phyloP scores from a whole-genome alignment of 495 filamentous ascomycete species.

The Astrothelium subdiscretum region DNA sequence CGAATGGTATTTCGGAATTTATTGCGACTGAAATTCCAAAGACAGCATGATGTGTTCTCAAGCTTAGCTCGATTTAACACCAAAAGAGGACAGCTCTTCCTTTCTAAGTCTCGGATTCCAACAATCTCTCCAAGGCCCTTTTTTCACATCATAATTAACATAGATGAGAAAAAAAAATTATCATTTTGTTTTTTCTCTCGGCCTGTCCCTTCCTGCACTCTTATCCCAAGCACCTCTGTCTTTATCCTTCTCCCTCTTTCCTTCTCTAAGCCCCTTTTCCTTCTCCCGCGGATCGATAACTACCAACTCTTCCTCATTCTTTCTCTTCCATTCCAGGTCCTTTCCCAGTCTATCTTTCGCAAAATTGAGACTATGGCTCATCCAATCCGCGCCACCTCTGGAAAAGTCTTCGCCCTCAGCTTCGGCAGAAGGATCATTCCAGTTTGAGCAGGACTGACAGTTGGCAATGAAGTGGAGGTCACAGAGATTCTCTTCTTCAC shows the following conservation, averaged over 20 bases:
- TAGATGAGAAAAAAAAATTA: no score
- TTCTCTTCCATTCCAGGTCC: conserved; percentile 78
- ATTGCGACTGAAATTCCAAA: no score
- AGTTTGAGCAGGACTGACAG: conserved; percentile 79
- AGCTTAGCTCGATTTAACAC: background rate
- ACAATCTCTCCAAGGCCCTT: no score
- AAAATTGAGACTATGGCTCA: conserved; percentile 67
- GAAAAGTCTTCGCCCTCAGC: conserved; percentile 36
- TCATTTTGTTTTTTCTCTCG: background rate
- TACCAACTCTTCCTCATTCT: conserved; percentile 78
- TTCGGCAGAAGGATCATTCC: conserved; percentile 42
- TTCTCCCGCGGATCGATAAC: conserved; percentile 92
- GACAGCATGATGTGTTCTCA: background rate
- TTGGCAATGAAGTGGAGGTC: conserved; percentile 88
- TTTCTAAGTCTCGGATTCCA: background rate
- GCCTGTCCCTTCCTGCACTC: background rate
- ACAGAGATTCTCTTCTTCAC: conserved; percentile 49
- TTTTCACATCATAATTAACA: no score
- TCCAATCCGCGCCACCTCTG: conserved; percentile 58
- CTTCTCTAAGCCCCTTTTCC: conserved; percentile 56
- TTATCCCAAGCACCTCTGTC: background rate
- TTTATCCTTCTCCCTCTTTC: conserved; percentile 30
- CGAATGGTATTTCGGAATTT: background rate
- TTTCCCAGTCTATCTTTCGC: conserved; percentile 85
- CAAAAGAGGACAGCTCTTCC: no score